A percentile compares a stretch with the other conserved stretches of the same genome.
Conservation (phyloP, 116 monocot species). For the Papilionanthe hybrid region DNA sequence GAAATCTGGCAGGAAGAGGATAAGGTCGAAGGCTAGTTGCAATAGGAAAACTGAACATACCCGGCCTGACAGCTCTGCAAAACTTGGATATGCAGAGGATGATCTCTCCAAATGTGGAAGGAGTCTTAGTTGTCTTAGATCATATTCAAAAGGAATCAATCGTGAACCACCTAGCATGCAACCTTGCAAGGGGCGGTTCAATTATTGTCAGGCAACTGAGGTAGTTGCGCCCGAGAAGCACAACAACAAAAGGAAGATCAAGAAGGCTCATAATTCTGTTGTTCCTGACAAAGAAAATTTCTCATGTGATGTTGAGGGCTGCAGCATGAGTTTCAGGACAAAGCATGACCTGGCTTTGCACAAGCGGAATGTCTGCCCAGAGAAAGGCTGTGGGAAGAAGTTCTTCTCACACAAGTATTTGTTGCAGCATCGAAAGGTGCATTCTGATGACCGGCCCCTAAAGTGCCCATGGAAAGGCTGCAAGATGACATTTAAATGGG, state of each 20-base stretch:
- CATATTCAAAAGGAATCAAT: slow-evolving; percentile 19
- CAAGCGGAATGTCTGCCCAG: slow-evolving; percentile 77
- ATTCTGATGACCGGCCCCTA: slow-evolving; percentile 72
- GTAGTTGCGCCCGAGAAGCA: slow-evolving; percentile 14
- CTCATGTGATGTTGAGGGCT: slow-evolving; percentile 61
- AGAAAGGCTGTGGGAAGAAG: slow-evolving; percentile 72
- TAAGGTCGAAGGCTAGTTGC: slow-evolving; percentile 20
- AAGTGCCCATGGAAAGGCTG: slow-evolving; percentile 91
- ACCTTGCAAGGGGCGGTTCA: slow-evolving; percentile 15
- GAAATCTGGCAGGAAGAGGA: slow-evolving; percentile 41
- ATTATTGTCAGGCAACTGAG: slow-evolving; percentile 9
- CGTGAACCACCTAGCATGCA: slow-evolving; percentile 25
- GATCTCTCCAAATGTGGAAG: not conserved
- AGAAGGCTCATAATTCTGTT: not conserved
- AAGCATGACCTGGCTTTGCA: slow-evolving; percentile 59
- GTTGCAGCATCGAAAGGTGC: slow-evolving; percentile 73
- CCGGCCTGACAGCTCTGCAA: not conserved
- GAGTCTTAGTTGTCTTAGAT: not conserved
- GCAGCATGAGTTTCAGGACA: slow-evolving; percentile 63
- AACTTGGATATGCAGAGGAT: not conserved
- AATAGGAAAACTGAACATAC: slow-evolving; percentile 16
- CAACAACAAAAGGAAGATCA: slow-evolving; percentile 30
- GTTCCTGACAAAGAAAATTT: slow-evolving; percentile 21
- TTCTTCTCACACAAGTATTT: slow-evolving; percentile 94
- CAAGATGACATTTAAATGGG: slow-evolving; percentile 84